Evolutionary conservation across 2,329 filamentous ascomycete species (phyloP), one percentile per base, ranked within the genome.

Genomic region (Bipolaris oryzae): DNA sequence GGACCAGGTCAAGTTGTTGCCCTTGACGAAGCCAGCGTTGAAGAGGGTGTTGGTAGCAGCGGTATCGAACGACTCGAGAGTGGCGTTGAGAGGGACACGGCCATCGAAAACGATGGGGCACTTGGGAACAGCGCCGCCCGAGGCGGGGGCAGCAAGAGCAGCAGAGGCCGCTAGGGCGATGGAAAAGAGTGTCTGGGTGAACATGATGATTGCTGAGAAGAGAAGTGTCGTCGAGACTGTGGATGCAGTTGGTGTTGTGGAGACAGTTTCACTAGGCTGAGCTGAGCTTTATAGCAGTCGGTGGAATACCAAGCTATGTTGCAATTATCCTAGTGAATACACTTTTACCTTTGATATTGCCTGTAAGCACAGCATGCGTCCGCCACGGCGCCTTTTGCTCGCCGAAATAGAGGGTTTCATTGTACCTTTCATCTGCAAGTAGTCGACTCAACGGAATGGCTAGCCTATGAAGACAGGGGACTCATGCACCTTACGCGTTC

Each of bases 1-100:
- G 53, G 79, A 81, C 77, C 82, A 84, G 5, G 76, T 80, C 20
- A 85, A 73, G 62, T 80, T 79, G 61, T 81, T 76, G 43, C 84
- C 84, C 63, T 84, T 80, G 50, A 85, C 82, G 64, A 78, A 84
- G 55, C 72, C 73, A 0, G 84, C 77, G 74, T 80, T 83, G 74
- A 81, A 87, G 25, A 82, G 73, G 55, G 67, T 69, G 67, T 73
- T 74, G 13, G 69, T 69, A 33, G 69, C 60, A 25, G 69, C 64
- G 0, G 68, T 69, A 55, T 77, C 74, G 58, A 76, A 74, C 44
- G 60, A 62, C 10, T 71, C 66, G 2, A 69, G 69, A 1, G 64
- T 55, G 0, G 65, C 57, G 45, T 63, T 61, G 23, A 58, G 44
- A 15, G 73, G 72, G 11, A 77, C 59, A 35, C 74, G 73, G 23